A percentile compares a stretch with the other conserved stretches of the same genome.
These are phyloP conservation scores for Athelia sp. DNA, from an alignment of 1,284 basidiomycete genomes.

Conservation along the genomic window DNA sequence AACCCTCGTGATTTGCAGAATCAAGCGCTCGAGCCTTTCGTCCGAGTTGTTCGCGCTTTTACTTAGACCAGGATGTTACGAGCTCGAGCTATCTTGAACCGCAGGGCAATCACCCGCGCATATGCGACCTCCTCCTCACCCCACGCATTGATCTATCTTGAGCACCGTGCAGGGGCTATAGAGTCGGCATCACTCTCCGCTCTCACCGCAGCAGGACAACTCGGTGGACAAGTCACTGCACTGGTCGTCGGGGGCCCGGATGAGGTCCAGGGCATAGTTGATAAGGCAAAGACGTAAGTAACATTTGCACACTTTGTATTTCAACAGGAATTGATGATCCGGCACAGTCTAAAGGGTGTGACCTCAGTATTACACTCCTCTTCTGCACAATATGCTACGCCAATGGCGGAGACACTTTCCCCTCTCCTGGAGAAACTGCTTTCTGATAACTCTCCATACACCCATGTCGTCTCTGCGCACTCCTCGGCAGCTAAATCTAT, in stretches of 20 bases:
- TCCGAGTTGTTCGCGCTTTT: background rate
- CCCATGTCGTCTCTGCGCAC: constrained; percentile 80
- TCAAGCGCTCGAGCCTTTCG: no score
- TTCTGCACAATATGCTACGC: constrained; percentile 24
- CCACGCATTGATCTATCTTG: constrained; percentile 82
- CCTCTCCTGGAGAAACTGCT: constrained; percentile 27
- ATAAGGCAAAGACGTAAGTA: constrained; percentile 76
- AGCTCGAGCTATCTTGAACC: constrained; percentile 18
- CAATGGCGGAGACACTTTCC: constrained; percentile 23
- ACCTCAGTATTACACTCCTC: constrained; percentile 19
- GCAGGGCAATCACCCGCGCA: constrained; percentile 31
- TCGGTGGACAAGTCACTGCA: constrained; percentile 88
- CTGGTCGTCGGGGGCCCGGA: constrained; percentile 77
- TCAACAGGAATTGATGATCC: background rate
- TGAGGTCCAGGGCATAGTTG: constrained; percentile 65
- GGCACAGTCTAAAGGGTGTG: constrained; percentile 22
- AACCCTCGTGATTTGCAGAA: no score
- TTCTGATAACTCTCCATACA: constrained; percentile 47
- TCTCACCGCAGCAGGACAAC: constrained; percentile 80
- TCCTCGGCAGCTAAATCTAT: constrained; percentile 60
- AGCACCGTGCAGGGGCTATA: constrained; percentile 81
- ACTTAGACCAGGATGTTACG: constrained; percentile 27
- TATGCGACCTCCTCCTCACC: constrained; percentile 56
- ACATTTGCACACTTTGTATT: constrained; percentile 1
- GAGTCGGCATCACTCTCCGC: constrained; percentile 87